A percentile compares a stretch with the other conserved stretches of the same genome.
These are phyloP conservation scores for Pythium insidiosum DNA, from an alignment of 352 stramenopile genomes.

Conservation along the genomic window DNA sequence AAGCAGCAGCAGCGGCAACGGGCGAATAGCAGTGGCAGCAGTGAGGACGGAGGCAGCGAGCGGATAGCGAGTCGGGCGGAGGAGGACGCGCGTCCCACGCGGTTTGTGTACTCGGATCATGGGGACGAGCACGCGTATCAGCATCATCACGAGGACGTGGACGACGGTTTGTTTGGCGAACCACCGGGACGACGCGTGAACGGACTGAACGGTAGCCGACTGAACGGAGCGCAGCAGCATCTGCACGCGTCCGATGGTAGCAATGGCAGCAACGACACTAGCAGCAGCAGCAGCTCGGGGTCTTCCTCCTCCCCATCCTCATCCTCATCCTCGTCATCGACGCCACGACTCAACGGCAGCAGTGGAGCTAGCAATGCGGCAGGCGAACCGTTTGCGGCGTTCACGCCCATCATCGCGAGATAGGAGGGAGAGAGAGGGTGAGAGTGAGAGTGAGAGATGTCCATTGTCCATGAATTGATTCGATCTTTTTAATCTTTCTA, in stretches of 20 bases:
- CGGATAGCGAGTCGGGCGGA: no score
- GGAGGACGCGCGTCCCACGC: no score
- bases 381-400: constrained; percentile 68
- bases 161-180: not conserved
- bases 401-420: constrained; percentile 82
- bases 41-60: not conserved
- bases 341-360: no score
- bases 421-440: constrained; percentile 25
- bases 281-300: no score
- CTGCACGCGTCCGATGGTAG: constrained; percentile 18
- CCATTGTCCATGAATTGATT: no score
- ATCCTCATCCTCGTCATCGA: no score
- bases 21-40: not conserved
- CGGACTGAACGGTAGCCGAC: not conserved
- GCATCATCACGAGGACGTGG: not conserved
- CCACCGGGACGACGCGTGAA: not conserved
- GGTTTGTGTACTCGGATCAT: constrained; percentile 15
- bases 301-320: no score
- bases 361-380: no score
- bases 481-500: not conserved
- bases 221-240: constrained; percentile 14
- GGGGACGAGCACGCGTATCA: not conserved
- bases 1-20: constrained; percentile 18
- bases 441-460: no score
- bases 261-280: constrained; percentile 14